Conservation (phyloP, 176 grass and related monocot genomes). For the Bromus sterilis region DNA sequence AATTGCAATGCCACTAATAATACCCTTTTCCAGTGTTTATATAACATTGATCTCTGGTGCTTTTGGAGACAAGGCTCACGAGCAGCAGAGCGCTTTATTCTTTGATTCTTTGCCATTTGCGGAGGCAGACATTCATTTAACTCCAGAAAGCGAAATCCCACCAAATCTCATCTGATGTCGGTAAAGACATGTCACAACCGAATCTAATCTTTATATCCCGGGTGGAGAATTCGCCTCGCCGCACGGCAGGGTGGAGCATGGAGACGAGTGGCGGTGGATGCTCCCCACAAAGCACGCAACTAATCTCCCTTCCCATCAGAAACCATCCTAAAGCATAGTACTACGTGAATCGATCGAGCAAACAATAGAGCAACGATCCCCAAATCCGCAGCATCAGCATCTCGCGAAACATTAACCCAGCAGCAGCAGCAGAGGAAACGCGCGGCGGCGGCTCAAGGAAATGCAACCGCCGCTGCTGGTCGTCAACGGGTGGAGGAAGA, state of each 20-base stretch:
- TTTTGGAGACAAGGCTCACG: conserved; percentile 1
- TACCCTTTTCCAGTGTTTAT: not conserved
- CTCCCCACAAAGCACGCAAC: not conserved
- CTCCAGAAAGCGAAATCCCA: conserved; percentile 30
- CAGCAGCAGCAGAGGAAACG: not conserved
- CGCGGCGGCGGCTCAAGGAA: not conserved
- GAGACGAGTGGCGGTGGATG: not conserved
- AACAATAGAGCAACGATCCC: not conserved
- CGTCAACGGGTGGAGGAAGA: not conserved
- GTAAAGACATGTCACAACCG: not conserved
- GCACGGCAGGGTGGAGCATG: not conserved
- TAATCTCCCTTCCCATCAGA: not conserved
- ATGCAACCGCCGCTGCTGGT: not conserved
- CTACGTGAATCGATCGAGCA: not conserved
- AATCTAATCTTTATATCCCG: not conserved
- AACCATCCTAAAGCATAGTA: not conserved
- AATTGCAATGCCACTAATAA: not conserved
- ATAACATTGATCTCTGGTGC: not conserved
- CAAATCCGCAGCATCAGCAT: not conserved
- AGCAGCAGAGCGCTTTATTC: conserved; percentile 25
- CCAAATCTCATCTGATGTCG: not conserved
- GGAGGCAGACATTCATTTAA: conserved; percentile 4
- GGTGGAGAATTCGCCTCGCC: not conserved
- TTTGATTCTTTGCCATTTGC: conserved; percentile 13
- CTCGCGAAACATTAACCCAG: not conserved